These are phyloP conservation scores for Microdochium bolleyi DNA, from an alignment of 2,329 filamentous ascomycete species.

Conservation along the genomic window DNA sequence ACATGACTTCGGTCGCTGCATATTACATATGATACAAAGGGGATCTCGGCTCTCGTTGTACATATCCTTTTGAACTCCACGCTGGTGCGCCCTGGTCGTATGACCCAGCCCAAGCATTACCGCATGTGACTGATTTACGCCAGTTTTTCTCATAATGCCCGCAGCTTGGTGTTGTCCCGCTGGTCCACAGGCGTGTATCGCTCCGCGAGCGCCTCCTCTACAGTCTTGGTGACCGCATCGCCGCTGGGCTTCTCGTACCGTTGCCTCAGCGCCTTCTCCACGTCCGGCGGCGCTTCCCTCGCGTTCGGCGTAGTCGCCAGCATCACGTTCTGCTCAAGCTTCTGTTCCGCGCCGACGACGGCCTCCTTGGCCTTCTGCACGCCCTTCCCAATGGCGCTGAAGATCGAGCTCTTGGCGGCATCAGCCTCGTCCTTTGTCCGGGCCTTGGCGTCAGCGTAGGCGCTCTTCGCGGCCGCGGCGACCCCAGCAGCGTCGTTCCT, in stretches of 20 bases:
- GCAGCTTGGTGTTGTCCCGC: conserved; percentile 23
- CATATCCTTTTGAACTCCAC: not conserved
- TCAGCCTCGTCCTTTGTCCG: conserved; percentile 19
- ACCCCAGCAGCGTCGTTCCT: conserved; percentile 15
- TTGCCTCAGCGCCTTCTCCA: conserved; percentile 42
- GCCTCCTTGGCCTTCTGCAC: conserved; percentile 32
- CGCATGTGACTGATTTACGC: not conserved
- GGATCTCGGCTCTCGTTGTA: not conserved
- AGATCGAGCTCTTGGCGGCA: conserved; percentile 27
- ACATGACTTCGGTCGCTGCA: not conserved
- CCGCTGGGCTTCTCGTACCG: conserved; percentile 36
- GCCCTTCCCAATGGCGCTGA: conserved; percentile 29
- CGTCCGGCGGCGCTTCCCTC: conserved; percentile 20
- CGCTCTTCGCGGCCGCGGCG: conserved; percentile 18
- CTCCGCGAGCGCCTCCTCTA: conserved; percentile 45
- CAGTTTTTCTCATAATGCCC: conserved; percentile 16
- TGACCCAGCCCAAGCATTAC: not conserved
- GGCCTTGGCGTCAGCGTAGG: conserved; percentile 20
- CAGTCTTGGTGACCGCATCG: conserved; percentile 33
- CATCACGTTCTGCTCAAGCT: conserved; percentile 16
- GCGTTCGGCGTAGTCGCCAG: not conserved
- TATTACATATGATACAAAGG: not conserved
- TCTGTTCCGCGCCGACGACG: conserved; percentile 26
- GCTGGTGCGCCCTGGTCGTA: not conserved
- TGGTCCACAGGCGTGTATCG: conserved; percentile 40